Conservation (phyloP, 768 basidiomycete species). For the Hericium coralloides region DNA sequence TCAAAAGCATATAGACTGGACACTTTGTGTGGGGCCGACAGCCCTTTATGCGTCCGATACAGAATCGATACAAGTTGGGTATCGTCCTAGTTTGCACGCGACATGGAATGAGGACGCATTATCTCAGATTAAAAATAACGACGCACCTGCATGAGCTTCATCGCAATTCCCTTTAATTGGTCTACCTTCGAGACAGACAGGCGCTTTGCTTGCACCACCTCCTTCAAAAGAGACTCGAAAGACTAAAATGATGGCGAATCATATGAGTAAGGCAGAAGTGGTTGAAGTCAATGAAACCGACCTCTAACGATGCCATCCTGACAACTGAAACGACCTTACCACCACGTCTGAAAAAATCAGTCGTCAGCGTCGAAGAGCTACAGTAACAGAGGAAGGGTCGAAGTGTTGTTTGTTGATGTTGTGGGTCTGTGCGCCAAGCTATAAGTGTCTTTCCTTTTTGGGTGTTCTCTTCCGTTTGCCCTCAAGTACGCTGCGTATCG, state of each 20-base stretch:
- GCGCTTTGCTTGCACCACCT: slow-evolving; percentile 75
- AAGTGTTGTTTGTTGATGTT: slow-evolving; percentile 12
- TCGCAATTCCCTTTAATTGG: slow-evolving; percentile 62
- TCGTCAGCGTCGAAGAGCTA: background rate
- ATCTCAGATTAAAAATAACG: background rate
- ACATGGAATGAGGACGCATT: background rate
- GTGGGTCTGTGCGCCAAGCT: slow-evolving; percentile 4
- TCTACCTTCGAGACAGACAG: slow-evolving; percentile 84
- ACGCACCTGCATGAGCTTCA: slow-evolving; percentile 72
- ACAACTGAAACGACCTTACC: no score
- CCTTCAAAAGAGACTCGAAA: slow-evolving; percentile 74
- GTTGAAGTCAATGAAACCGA: background rate
- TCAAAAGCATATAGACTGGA: slow-evolving; percentile 92
- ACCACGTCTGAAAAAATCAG: no score
- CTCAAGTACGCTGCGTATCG: no score
- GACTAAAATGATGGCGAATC: slow-evolving; percentile 41
- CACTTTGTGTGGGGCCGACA: slow-evolving; percentile 60
- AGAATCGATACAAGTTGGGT: slow-evolving; percentile 82
- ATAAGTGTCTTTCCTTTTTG: background rate
- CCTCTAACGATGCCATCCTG: slow-evolving; percentile 18
- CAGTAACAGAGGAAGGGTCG: background rate
- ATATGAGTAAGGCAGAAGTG: background rate
- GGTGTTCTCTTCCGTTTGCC: background rate
- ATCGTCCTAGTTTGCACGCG: slow-evolving; percentile 47
- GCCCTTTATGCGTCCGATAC: slow-evolving; percentile 81